Conservation (phyloP, 169 alveolate genomes). For the Cystoisospora suis region DNA sequence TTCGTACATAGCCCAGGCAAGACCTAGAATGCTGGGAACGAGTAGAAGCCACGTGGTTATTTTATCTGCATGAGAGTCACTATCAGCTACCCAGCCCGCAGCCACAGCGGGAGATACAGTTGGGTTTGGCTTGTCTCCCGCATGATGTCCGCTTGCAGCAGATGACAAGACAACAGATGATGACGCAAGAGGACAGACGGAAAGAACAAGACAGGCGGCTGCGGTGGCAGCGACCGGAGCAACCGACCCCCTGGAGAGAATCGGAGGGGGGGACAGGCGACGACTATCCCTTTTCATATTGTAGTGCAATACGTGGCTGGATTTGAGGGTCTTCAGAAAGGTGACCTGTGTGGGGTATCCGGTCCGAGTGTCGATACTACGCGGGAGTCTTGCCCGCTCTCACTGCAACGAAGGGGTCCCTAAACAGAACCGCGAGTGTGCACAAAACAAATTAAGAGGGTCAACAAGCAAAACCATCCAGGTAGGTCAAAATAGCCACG, state of each 20-base stretch:
- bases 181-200: not conserved
- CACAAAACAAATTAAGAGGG: no score
- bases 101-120: not conserved
- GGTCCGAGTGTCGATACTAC: no score
- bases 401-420: no score
- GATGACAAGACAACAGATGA: not conserved
- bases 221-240: not conserved
- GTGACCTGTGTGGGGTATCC: no score
- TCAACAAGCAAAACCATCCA: no score
- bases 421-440: no score
- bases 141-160: not conserved
- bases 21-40: constrained; percentile 30
- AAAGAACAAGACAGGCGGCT: not conserved
- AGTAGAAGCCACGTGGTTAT: constrained; percentile 1
- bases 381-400: no score
- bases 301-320: no score
- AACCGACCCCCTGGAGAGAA: not conserved
- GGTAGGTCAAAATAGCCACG: no score
- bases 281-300: no score
- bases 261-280: no score
- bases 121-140: not conserved
- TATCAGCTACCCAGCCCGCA: not conserved
- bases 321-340: no score
- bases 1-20: constrained; percentile 35
- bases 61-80: not conserved